Base-by-base conservation (phyloP, 192 early-diverging fungal species). In the Entrophospora sp. region DNA sequence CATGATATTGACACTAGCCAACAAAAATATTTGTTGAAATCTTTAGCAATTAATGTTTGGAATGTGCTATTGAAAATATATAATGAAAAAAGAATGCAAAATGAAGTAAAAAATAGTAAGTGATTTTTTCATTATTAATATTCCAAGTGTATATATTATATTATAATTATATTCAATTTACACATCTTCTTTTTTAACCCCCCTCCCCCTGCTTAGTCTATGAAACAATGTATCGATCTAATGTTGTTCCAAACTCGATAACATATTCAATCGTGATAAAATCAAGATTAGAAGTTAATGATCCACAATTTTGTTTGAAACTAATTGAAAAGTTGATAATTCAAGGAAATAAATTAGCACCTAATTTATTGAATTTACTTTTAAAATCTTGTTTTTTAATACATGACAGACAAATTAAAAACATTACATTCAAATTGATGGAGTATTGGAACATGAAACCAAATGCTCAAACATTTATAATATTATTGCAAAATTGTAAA, bases 401-500 rank as follows among this genome's bases (percentile, higher is more conserved):
- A 22, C 1, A 56, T 13, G 28, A 56, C 18, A 2, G 32, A 36
- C 12, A 56, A 56, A 56, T 10, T 31, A 36, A 20, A 3, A 18
- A 56, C 5, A 22, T 45, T 6, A 45, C 44, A 10, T 4, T 61
- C n/a, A 27, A 61, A 5, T n/a, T 32, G 28, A 61, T 61, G 43
- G 30, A 25, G 5, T 4, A 32, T 44, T 61, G 38, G 60, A 44
- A 44, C 20, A 18, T 61, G 16, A 27, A 25, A 9, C 60, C 60
- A 38, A 61, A 61, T 30, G 60, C 40, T 30, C 8, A 28, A 28
- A 61, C 60, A 25, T 61, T 61, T 45, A 2, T 14, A 44, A 61
- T 44, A 5, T 45, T 61, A 61, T 61, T 61, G 20, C 38, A 31
- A 28, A 20, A 44, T 34, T 61, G 60, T 44, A 30, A 27, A 61